Percentiles rank a stretch among this genome's conserved stretches.
Conservation (phyloP, 169 alveolate genomes). For the Plasmodium blacklocki region DNA sequence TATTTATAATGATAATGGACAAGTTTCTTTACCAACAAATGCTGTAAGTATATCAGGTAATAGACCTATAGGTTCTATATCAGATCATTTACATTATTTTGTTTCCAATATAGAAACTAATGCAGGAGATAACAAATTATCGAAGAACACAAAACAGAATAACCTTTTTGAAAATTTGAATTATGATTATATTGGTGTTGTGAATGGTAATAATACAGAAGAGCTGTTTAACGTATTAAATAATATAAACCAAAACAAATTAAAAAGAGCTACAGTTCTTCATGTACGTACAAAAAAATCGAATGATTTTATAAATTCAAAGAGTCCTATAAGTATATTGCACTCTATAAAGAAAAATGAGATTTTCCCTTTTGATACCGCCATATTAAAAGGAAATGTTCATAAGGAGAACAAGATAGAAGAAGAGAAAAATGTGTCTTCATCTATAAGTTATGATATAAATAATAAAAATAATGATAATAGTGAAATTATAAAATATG, state of each 20-base stretch:
- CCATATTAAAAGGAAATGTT: neutral
- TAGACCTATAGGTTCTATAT: slow-evolving; percentile 77
- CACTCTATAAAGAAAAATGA: slow-evolving; percentile 80
- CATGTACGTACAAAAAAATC: slow-evolving; percentile 88
- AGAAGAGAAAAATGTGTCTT: neutral
- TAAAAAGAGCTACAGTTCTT: slow-evolving; percentile 81
- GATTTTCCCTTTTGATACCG: slow-evolving; percentile 28
- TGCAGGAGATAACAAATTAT: neutral
- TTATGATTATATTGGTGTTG: slow-evolving; percentile 84
- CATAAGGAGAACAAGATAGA: neutral
- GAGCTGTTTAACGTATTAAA: slow-evolving; percentile 77
- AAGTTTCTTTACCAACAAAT: slow-evolving; percentile 89
- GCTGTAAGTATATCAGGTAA: slow-evolving; percentile 77
- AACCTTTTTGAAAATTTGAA: slow-evolving; percentile 75
- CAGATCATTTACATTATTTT: slow-evolving; percentile 64
- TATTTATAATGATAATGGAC: slow-evolving; percentile 91
- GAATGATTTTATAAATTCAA: slow-evolving; percentile 83
- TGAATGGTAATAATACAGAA: slow-evolving; percentile 87
- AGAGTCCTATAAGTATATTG: slow-evolving; percentile 84
- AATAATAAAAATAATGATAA: neutral
- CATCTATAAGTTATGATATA: neutral
- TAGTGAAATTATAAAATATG: neutral
- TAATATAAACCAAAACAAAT: slow-evolving; percentile 25
- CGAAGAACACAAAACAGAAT: neutral
- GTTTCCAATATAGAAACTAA: slow-evolving; percentile 17